Evolutionary conservation across 257 asterid genomes (phyloP).

Genomic region (Thymus quinquecostatus): DNA sequence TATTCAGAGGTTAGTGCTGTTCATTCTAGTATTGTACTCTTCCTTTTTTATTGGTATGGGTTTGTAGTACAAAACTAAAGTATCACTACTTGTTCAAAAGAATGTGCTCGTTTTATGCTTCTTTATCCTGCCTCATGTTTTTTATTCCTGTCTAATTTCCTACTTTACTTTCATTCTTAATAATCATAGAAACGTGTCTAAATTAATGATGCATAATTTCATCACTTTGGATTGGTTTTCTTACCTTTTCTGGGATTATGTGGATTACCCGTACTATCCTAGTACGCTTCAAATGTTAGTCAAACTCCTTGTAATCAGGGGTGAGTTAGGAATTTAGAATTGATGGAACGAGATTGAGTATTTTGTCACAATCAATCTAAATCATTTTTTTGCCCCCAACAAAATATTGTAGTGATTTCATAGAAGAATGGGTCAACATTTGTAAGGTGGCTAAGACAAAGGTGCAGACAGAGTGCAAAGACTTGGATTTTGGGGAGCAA

Average conservation of each 20-base stretch:
- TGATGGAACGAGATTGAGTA: too few species aligned
- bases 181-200: neutral
- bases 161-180: neutral
- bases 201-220: neutral
- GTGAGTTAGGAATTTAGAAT: too few species aligned
- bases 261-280: neutral
- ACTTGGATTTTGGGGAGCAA: constrained; percentile 53
- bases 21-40: too few species aligned
- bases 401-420: constrained; percentile 58
- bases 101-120: constrained; percentile 1
- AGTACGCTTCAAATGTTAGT: neutral
- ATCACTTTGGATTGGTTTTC: neutral
- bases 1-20: constrained; percentile 52
- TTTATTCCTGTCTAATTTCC: neutral
- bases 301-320: too few species aligned
- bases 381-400: neutral
- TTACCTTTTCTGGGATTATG: neutral
- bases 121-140: neutral
- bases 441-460: constrained; percentile 72
- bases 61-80: neutral
- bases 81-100: neutral
- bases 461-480: constrained; percentile 47
- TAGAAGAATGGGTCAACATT: constrained; percentile 90
- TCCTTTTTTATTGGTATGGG: neutral
- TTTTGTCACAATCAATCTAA: too few species aligned